Percentiles rank a stretch among this genome's conserved stretches.
These are phyloP conservation scores for Pseudogymnoascus sp. DNA, from an alignment of 2,329 filamentous ascomycete genomes.

Conservation along the genomic window DNA sequence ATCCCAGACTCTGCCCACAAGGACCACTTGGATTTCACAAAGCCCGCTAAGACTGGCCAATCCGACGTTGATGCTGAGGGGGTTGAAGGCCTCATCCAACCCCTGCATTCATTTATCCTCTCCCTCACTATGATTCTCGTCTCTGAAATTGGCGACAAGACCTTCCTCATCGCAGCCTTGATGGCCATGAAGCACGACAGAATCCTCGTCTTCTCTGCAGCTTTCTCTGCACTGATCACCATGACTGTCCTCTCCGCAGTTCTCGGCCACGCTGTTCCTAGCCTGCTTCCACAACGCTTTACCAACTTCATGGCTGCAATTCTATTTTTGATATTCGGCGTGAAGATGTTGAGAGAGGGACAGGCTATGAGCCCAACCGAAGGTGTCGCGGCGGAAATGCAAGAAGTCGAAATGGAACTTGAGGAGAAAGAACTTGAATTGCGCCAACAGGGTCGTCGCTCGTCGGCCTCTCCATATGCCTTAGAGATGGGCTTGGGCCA, in stretches of 20 bases:
- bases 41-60: constrained; percentile 33
- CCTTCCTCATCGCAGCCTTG: constrained; percentile 89
- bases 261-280: constrained; percentile 85
- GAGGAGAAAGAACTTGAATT: constrained; percentile 84
- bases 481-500: constrained; percentile 72
- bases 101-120: constrained; percentile 81
- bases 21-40: constrained; percentile 52
- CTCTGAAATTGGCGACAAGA: constrained; percentile 97
- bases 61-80: constrained; percentile 39
- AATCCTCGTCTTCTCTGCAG: constrained; percentile 86
- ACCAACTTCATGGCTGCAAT: constrained; percentile 81
- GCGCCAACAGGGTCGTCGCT: constrained; percentile 58
- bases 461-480: constrained; percentile 66
- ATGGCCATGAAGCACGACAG: constrained; percentile 99
- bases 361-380: constrained; percentile 83
- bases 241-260: constrained; percentile 96
- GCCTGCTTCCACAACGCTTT: constrained; percentile 81
- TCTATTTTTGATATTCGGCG: constrained; percentile 86
- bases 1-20: constrained; percentile 60
- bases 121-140: constrained; percentile 97
- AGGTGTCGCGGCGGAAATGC: constrained; percentile 94
- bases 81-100: constrained; percentile 60
- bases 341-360: constrained; percentile 77
- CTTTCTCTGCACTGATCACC: constrained; percentile 81
- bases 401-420: constrained; percentile 87